Evolutionary conservation across 129 eudicot species (phyloP).

Genomic region (Gnaphalium uliginosum): DNA sequence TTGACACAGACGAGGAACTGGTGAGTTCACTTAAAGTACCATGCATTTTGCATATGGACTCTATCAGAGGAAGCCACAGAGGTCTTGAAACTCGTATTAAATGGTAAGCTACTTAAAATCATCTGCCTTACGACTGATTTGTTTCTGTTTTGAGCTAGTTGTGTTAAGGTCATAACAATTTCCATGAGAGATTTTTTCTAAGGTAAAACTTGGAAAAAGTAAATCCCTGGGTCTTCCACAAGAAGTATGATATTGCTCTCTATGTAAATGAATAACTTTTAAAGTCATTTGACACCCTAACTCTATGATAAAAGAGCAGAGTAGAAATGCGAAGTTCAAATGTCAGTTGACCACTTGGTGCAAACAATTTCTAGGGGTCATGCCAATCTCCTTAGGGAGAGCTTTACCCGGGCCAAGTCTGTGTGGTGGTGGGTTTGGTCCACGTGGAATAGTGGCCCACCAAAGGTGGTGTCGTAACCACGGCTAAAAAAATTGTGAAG

Average conservation of each 20-base stretch:
- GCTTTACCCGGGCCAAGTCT: too few species aligned
- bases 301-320: not conserved
- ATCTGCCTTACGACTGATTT: conserved; percentile 3
- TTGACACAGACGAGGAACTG: conserved; percentile 47
- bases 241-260: not conserved
- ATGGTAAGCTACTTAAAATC: conserved; percentile 42
- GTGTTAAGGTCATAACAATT: not conserved
- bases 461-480: too few species aligned
- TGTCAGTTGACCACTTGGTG: too few species aligned
- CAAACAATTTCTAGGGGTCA: too few species aligned
- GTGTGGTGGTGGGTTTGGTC: too few species aligned
- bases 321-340: not conserved
- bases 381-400: too few species aligned
- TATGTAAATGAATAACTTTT: not conserved
- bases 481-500: too few species aligned
- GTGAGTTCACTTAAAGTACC: conserved; percentile 47
- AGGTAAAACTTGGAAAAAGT: not conserved
- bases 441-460: too few species aligned
- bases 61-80: conserved; percentile 79
- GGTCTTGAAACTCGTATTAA: conserved; percentile 53
- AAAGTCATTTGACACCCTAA: not conserved
- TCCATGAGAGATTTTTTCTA: not conserved
- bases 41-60: conserved; percentile 81
- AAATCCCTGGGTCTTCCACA: not conserved
- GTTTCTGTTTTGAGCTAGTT: not conserved